Base-by-base conservation (phyloP, 2,329 filamentous ascomycete species). In the Cladophialophora carrionii region DNA sequence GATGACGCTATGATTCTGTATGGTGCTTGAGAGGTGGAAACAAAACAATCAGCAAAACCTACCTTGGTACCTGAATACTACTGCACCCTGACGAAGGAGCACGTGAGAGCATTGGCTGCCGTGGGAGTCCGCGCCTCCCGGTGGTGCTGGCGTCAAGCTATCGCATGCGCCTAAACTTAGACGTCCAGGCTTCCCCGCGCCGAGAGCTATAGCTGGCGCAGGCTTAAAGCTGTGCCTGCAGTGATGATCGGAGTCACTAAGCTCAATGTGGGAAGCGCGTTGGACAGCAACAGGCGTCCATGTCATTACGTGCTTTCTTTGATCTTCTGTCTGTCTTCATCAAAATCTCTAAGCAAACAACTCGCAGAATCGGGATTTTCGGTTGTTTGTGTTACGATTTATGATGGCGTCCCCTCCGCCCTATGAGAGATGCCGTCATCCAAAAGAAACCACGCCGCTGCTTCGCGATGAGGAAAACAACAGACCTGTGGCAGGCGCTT, bases 401-500 rank as follows among this genome's bases (percentile, higher is more conserved):
- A 32, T 9, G 3, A 54, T 54, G 52, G 29, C 52, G 17, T 54
- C 48, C 22, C 48, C 48, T 52, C 48, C 48, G 48, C 48, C 52
- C 12, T 54, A 54, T 8, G 29, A 31, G 52, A 4, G 12, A n/a
- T 31, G 29, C n/a, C 52, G 5, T 20, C 52, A 34, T 31, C 52
- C 10, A 4, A 54, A 32, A 31, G 57, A 60, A 53, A 60, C 49
- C 43, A 14, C 48, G 5, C 31, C 57, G 48, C 32, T 52, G 6
- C 48, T 43, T 10, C 57, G 20, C 24, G 57, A 58, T 49, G 56
- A 48, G 12, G 56, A 58, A 58, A 51, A 46, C 56, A 58, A 9
- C n/a, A 8, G 26, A 22, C 56, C 56, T 8, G 14, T 26, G 7
- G 26, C 10, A 3, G 24, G 34, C 3, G 2, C 20, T 43, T 24